Base-by-base conservation (phyloP, 2,329 filamentous ascomycete species). In the Arthroderma sp. region DNA sequence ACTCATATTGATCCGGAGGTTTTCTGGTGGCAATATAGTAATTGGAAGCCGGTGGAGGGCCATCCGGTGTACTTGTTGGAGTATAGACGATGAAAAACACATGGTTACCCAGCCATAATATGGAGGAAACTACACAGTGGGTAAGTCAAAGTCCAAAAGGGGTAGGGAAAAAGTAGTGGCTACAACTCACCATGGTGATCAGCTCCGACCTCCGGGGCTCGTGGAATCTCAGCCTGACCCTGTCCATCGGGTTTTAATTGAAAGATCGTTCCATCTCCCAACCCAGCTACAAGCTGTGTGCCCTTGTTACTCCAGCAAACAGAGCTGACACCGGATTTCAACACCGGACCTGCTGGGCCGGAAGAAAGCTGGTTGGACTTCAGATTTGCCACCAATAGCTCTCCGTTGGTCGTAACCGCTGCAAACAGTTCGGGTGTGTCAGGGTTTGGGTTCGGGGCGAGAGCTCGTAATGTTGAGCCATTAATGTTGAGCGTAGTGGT, bases 231-330 rank as follows among this genome's bases (percentile, higher is more conserved):
- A 37, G 80, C 90, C 72, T 91, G 93, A 28, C 81, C 78, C 41
- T 80, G 80, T 51, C 91, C 91, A 64, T 88, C 82, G 0, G 87
- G 88, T 6, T 87, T 89, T 81, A 97, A 85, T 70, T 96, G 91
- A 57, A 81, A 80, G 55, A 86, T 84, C 11, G 83, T 84, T 58
- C 93, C 93, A 71, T 96, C 83, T 5, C 79, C 83, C 64, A 93
- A 77, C 15, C 94, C 93, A 63, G 88, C 91, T 47, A 95, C 85
- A 44, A 98, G 77, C 68, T 97, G 91, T 70, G 95, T 98, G 51
- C 93, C 93, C 68, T 85, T 88, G 60, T 83, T 86, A 70, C 93
- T 98, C 93, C 94, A 98, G 57, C 87, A 85, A 4, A 88, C 80
- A 66, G 87, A 93, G 67, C 85, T 90, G 28, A 95, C 91, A 52